Evolutionary conservation across 192 early-diverging fungal species (phyloP).

Genomic region (Coemansia sp.): DNA sequence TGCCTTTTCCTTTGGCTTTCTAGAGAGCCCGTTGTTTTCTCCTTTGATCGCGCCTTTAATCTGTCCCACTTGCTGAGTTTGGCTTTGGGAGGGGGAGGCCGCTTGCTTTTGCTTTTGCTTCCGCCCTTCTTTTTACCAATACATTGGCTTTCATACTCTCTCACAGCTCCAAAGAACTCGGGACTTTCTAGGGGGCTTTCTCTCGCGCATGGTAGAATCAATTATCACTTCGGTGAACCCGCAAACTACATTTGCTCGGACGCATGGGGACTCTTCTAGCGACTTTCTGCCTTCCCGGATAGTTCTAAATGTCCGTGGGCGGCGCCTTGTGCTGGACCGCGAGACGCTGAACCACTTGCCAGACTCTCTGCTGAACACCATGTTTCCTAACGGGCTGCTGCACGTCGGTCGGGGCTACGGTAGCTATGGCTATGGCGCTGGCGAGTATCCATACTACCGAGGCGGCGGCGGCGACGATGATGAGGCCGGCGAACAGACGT

Average conservation of each 20-base stretch:
- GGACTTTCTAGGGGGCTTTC: not conserved
- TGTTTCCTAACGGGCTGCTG: conserved; percentile 48
- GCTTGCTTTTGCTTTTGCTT: not conserved
- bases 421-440: conserved; percentile 19
- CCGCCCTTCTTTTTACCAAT: not conserved
- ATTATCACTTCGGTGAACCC: conserved; percentile 46
- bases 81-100: too few species aligned
- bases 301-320: conserved; percentile 45
- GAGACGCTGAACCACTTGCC: conserved; percentile 53
- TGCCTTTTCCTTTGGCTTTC: not conserved
- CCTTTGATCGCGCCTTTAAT: too few species aligned
- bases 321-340: conserved; percentile 51
- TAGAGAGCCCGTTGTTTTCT: too few species aligned
- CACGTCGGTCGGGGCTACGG: conserved; percentile 30
- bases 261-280: conserved; percentile 39
- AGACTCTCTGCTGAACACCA: conserved; percentile 50
- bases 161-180: too few species aligned
- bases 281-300: conserved; percentile 43
- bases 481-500: conserved; percentile 31
- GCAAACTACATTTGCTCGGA: conserved; percentile 56
- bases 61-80: too few species aligned
- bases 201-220: conserved; percentile 23
- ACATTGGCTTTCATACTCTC: too few species aligned
- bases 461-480: conserved; percentile 7
- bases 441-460: conserved; percentile 31